These are phyloP conservation scores for Trifolium pratense DNA, from an alignment of 306 rosid species.

Conservation along the genomic window DNA sequence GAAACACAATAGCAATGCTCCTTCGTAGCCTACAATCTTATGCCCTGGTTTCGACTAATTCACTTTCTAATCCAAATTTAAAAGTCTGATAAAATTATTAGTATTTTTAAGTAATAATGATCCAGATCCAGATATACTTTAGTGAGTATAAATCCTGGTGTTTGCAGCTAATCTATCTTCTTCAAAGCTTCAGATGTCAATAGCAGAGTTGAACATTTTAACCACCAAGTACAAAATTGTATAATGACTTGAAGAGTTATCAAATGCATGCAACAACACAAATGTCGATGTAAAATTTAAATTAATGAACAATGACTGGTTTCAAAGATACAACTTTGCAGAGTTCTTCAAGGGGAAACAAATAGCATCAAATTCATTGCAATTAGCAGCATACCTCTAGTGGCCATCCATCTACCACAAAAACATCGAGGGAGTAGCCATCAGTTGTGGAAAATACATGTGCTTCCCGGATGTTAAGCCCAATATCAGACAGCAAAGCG, in stretches of 20 bases:
- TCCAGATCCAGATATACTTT: conserved; percentile 32
- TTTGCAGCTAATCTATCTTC: conserved; percentile 20
- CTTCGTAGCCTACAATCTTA: conserved; percentile 56
- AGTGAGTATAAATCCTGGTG: conserved; percentile 25
- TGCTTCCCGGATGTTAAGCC: conserved; percentile 67
- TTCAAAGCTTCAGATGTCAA: conserved; percentile 25
- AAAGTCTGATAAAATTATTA: conserved; percentile 11
- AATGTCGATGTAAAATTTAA: conserved; percentile 3
- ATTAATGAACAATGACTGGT: conserved; percentile 5
- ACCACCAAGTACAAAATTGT: conserved; percentile 27
- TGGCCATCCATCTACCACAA: conserved; percentile 62
- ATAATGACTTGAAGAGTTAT: conserved; percentile 33
- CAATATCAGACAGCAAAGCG: conserved; percentile 64
- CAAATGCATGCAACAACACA: conserved; percentile 29
- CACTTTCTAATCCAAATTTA: conserved; percentile 41
- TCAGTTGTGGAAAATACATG: conserved; percentile 64
- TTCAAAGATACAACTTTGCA: conserved; percentile 21
- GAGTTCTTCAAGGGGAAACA: conserved; percentile 21
- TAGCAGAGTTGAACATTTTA: conserved; percentile 32
- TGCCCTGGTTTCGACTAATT: conserved; percentile 47
- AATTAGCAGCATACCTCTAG: conserved; percentile 47
- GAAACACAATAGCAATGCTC: conserved; percentile 60
- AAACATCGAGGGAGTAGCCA: conserved; percentile 60
- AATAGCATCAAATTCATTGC: conserved; percentile 6
- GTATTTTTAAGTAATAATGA: conserved; percentile 18